These are phyloP conservation scores for Vararia minispora DNA, from an alignment of 768 basidiomycete genomes.

Conservation along the genomic window DNA sequence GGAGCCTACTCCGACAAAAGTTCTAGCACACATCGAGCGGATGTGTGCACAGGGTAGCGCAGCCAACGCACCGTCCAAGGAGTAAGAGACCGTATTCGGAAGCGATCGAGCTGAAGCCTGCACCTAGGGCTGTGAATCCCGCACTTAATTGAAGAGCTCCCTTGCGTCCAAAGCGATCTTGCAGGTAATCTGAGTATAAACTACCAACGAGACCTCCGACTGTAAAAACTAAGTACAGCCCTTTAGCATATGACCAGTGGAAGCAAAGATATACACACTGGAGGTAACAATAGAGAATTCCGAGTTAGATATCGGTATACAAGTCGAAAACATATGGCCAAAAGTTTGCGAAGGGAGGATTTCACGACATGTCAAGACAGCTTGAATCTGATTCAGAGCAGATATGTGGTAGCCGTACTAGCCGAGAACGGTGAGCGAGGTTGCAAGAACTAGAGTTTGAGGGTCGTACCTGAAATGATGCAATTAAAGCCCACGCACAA, in stretches of 20 bases:
- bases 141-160: slow-evolving; percentile 54
- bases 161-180: slow-evolving; percentile 63
- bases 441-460: background rate
- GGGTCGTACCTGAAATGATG: slow-evolving; percentile 38
- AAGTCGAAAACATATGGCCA: slow-evolving; percentile 54
- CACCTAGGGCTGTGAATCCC: slow-evolving; percentile 42
- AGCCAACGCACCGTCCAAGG: slow-evolving; percentile 47
- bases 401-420: slow-evolving; percentile 93
- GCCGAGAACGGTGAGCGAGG: background rate
- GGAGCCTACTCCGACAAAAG: slow-evolving; percentile 58
- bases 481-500: slow-evolving; percentile 56
- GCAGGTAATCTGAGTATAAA: slow-evolving; percentile 49
- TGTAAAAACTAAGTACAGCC: too few species aligned
- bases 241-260: too few species aligned
- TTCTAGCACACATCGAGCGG: slow-evolving; percentile 25
- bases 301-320: slow-evolving; percentile 69
- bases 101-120: slow-evolving; percentile 56
- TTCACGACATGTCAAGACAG: slow-evolving; percentile 59
- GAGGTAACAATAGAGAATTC: slow-evolving; percentile 79
- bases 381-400: slow-evolving; percentile 81
- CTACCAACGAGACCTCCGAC: slow-evolving; percentile 81
- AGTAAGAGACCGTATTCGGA: slow-evolving; percentile 42
- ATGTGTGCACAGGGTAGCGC: background rate
- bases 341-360: slow-evolving; percentile 16
- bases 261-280: too few species aligned